Conservation (phyloP, 2,329 filamentous ascomycete species). For the Hypoxylon sp. region DNA sequence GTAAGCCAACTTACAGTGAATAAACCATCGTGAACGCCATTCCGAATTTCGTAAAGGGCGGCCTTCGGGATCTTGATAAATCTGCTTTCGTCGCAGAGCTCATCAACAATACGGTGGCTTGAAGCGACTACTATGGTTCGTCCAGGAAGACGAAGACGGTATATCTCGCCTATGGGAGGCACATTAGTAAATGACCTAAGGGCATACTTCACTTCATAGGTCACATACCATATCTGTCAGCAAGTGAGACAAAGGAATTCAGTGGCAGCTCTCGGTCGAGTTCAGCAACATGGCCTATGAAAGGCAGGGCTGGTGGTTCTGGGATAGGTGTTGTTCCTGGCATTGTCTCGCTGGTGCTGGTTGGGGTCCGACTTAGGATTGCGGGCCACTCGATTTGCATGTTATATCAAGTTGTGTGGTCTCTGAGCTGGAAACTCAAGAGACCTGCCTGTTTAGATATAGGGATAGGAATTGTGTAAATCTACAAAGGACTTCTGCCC, state of each 20-base stretch:
- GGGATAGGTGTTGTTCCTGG: conserved; percentile 67
- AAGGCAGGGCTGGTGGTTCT: conserved; percentile 72
- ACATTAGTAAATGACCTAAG: conserved; percentile 36
- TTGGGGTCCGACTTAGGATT: conserved; percentile 25
- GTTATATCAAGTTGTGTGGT: conserved; percentile 11
- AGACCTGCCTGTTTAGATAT: conserved; percentile 27
- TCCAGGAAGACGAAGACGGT: conserved; percentile 66
- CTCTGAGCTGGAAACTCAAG: conserved; percentile 26
- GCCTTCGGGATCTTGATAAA: conserved; percentile 71
- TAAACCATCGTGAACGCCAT: conserved; percentile 74
- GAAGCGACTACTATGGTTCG: conserved; percentile 65
- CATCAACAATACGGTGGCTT: conserved; percentile 70
- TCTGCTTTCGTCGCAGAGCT: conserved; percentile 75
- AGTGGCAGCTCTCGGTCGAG: conserved; percentile 72
- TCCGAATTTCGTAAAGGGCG: conserved; percentile 69
- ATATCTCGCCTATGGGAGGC: conserved; percentile 68
- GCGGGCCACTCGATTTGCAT: conserved; percentile 44
- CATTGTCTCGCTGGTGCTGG: conserved; percentile 31
- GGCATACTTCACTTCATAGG: not conserved
- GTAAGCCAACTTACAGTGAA: conserved; percentile 68
- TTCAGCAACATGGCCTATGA: conserved; percentile 76
- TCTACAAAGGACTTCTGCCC: conserved; percentile 4
- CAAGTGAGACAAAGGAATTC: conserved; percentile 68
- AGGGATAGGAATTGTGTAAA: not conserved
- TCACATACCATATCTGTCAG: conserved; percentile 74